Base-by-base conservation (phyloP, 768 basidiomycete genomes). In the Omphalotus guepiniiformis region DNA sequence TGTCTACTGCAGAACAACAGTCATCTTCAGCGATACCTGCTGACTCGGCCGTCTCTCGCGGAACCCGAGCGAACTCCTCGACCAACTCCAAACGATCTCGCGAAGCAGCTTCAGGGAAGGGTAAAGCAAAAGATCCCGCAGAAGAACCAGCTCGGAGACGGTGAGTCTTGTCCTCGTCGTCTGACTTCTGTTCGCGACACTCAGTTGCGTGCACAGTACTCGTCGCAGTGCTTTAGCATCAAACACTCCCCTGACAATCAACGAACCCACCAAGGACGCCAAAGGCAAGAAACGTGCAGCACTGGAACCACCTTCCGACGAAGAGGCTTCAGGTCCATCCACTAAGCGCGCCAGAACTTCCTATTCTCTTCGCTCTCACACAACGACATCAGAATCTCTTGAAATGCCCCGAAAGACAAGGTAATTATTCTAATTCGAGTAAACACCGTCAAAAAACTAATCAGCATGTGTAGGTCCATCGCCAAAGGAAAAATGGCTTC, bases 251-350 rank as follows among this genome's bases (percentile, higher is more conserved):
- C 64, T 78, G 68, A 69, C 78, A 48, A 91, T 90, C 67, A 83
- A 82, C 82, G 90, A 92, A 74, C 79, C 84, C 40, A 55, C 70
- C 2, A 76, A 75, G 60, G 88, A 91, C 68, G 66, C 67, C 55
- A 94, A 94, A 68, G 93, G 92, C 49, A 96, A 96, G 82, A 95
- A 94, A 71, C 86, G 90, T 58, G 92, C 90, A 30, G 79, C 75
- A 26, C 84, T 85, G 39, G 87, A 91, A 68, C 66, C 71, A 27
- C 67, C 67, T 55, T 80, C 80, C 36, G 85, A 86, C 66, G 82
- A 85, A 63, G 86, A 89, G 63, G 69, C 60, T 40, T 65, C 72
- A 55, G 70, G 71, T 50, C 70, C 78, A 23, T 73, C 82, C 44
- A 71, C 71, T 48, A 88, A 89, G 67, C 86, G 82, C 55, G 71